Percentiles rank a stretch among this genome's conserved stretches.
Conservation (phyloP, 2,329 filamentous ascomycete species). For the Cladophialophora yegresii region DNA sequence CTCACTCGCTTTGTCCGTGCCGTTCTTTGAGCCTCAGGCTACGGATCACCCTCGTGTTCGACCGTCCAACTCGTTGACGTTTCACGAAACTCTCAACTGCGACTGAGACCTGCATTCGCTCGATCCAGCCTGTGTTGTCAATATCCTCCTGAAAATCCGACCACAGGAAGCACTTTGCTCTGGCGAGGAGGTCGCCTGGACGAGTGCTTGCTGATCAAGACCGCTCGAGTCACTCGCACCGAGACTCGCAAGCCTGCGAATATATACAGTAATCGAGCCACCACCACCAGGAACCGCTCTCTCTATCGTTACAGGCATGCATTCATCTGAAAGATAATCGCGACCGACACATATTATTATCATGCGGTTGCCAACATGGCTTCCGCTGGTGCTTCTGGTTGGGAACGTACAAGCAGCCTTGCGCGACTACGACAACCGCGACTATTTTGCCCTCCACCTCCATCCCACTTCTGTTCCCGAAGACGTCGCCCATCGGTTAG, state of each 20-base stretch:
- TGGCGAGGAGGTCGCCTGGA: background rate
- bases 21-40: constrained; percentile 5
- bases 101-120: constrained; percentile 1
- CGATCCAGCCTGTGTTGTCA: background rate
- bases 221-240: constrained; percentile 1
- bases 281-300: background rate
- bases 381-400: constrained; percentile 57
- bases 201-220: background rate
- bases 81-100: constrained; percentile 6
- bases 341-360: constrained; percentile 11
- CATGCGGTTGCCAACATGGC: constrained; percentile 36
- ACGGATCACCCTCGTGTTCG: background rate
- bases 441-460: constrained; percentile 93
- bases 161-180: background rate
- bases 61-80: constrained; percentile 6
- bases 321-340: constrained; percentile 9
- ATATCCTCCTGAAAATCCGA: background rate
- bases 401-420: constrained; percentile 40
- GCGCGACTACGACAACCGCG: constrained; percentile 75
- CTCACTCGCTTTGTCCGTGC: constrained; percentile 6
- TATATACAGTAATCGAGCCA: background rate
- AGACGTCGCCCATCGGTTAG: constrained; percentile 70
- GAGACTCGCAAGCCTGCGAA: background rate
- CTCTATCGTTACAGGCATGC: constrained; percentile 19
- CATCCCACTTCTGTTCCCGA: constrained; percentile 65